These are phyloP conservation scores for Starmerella davenportii DNA, from an alignment of 805 yeast genomes.

Conservation along the genomic window DNA sequence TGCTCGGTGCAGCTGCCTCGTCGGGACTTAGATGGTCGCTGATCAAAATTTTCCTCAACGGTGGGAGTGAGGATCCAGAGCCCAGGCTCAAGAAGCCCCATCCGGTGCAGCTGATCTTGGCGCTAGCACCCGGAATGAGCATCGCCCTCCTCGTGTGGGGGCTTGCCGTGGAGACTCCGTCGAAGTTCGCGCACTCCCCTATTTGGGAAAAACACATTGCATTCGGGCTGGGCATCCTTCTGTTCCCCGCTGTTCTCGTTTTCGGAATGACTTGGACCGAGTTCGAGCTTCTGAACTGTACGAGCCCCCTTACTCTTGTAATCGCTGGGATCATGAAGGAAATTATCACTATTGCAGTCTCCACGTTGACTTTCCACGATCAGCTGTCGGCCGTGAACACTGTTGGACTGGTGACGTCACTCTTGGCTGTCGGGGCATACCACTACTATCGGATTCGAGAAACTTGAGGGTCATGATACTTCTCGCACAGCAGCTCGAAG, in stretches of 20 bases:
- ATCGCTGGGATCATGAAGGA: slow-evolving; percentile 91
- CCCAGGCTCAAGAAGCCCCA: slow-evolving; percentile 21
- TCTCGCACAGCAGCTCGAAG: no score
- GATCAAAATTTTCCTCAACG: slow-evolving; percentile 62
- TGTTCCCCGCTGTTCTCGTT: slow-evolving; percentile 73
- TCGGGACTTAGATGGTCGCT: slow-evolving; percentile 92
- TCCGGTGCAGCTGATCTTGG: slow-evolving; percentile 69
- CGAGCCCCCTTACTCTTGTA: slow-evolving; percentile 70
- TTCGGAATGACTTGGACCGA: slow-evolving; percentile 74
- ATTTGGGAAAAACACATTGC: slow-evolving; percentile 53
- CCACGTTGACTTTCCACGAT: slow-evolving; percentile 62
- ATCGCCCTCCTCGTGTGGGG: slow-evolving; percentile 45
- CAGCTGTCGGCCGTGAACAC: slow-evolving; percentile 45
- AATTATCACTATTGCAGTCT: slow-evolving; percentile 54
- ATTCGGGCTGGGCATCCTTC: slow-evolving; percentile 31
- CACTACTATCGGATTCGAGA: slow-evolving; percentile 27
- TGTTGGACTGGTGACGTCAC: slow-evolving; percentile 56
- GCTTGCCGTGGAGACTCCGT: slow-evolving; percentile 48
- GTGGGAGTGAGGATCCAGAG: slow-evolving; percentile 7
- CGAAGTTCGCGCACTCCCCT: slow-evolving; percentile 31
- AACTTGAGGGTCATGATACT: no score
- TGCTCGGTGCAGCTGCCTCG: slow-evolving; percentile 58
- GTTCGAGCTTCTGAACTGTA: slow-evolving; percentile 60
- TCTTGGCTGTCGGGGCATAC: slow-evolving; percentile 68
- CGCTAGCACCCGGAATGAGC: slow-evolving; percentile 74